These are phyloP conservation scores for Isatis tinctoria DNA, from an alignment of 345 rosid genomes.

Conservation along the genomic window DNA sequence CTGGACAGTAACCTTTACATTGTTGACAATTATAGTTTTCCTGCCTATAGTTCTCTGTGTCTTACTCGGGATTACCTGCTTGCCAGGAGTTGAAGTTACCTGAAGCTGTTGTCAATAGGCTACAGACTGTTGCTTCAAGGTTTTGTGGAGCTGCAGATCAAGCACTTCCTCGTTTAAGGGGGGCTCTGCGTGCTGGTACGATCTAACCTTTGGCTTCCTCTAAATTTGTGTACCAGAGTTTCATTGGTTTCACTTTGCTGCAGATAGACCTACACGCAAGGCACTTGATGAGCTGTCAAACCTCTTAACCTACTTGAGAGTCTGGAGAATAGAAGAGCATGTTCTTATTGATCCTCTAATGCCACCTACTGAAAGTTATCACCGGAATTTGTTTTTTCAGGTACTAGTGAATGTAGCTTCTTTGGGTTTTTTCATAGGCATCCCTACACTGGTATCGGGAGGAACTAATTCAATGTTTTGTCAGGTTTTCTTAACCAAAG, in stretches of 20 bases:
- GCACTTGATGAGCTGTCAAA: slow-evolving; percentile 88
- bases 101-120: slow-evolving; percentile 86
- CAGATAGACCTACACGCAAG: slow-evolving; percentile 73
- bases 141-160: slow-evolving; percentile 91
- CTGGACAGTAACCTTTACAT: slow-evolving; percentile 10
- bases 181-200: slow-evolving; percentile 86
- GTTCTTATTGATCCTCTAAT: slow-evolving; percentile 73
- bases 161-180: slow-evolving; percentile 92
- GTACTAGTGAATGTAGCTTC: slow-evolving; percentile 33
- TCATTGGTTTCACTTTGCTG: slow-evolving; percentile 20
- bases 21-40: slow-evolving; percentile 1
- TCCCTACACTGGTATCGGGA: not conserved
- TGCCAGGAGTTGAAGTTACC: slow-evolving; percentile 83
- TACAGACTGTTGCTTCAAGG: slow-evolving; percentile 88
- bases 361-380: slow-evolving; percentile 89
- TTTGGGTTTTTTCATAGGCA: not conserved
- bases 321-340: slow-evolving; percentile 76
- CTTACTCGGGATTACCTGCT: slow-evolving; percentile 23
- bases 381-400: slow-evolving; percentile 82
- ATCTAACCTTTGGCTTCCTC: not conserved
- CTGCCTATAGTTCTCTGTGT: not conserved
- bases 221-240: not conserved
- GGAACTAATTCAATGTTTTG: not conserved
- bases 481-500: slow-evolving; percentile 69
- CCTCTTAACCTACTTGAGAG: slow-evolving; percentile 71